Evolutionary conservation across 2,329 filamentous ascomycete species (phyloP), one percentile per base, ranked within the genome.

Genomic region (Graphiopsis chlorocephala): DNA sequence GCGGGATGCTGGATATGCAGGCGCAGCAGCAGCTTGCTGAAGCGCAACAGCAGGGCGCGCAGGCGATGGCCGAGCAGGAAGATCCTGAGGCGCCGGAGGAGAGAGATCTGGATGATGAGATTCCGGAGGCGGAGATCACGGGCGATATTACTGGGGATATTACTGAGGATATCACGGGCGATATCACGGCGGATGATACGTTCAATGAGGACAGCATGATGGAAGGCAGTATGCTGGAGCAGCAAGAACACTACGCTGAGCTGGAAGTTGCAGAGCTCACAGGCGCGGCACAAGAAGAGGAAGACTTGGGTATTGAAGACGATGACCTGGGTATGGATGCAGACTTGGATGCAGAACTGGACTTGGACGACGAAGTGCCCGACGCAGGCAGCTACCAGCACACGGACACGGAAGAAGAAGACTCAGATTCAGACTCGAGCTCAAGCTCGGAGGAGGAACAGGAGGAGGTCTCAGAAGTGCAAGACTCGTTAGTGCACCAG

Each of bases 1-100:
- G 87, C 71, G 79, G 89, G 4, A 86, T 89, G 64, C 84, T 90
- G 72, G 92, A 96, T 73, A 83, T 96, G 50, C 90, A 90, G 42
- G 79, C 80, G 12, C 78, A 78, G 61, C 80, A 82, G 25, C 87
- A 91, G 71, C 85, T 87, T 0, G 88, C 87, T 70, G 84, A 84
- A 6, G 79, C 79, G 68, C 65, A 68, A 53, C 71, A 71, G 45
- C 66, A 70, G 25, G 73, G 70, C 14, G 72, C 68, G 2, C 76
- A 69, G 12, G 78, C 75, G 31, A 78, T 73, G 35, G 78, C 79
- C 23, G 81, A 77, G 45, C 78, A 76, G 29, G 78, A 71, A 25
- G 77, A 69, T 17, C 82, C 80, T 17, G 79, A 76, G 7, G 75
- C 74, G 66, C 77, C 82, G 84, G 74, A 66, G 69, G 77, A 66